These are phyloP conservation scores for Beauveria scarabaeidicola DNA, from an alignment of 2,329 filamentous ascomycete genomes.

Conservation along the genomic window DNA sequence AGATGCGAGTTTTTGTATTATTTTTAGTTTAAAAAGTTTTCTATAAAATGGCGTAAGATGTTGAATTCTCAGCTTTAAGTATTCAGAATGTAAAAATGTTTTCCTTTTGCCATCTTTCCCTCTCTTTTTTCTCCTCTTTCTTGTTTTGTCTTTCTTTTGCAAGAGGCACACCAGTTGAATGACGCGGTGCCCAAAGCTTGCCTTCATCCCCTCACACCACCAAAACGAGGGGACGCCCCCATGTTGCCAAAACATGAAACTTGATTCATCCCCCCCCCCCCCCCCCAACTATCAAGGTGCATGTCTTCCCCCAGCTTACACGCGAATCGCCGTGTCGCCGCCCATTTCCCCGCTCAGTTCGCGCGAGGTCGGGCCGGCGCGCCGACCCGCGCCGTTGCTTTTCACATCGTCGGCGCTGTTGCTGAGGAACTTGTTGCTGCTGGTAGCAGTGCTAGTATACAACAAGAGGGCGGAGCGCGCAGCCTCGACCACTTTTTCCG, in stretches of 20 bases:
- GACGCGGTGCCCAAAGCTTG: neutral
- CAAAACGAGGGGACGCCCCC: neutral
- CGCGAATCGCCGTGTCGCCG: slow-evolving; percentile 40
- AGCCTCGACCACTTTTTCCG: slow-evolving; percentile 38
- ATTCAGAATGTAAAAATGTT: neutral
- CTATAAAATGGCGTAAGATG: neutral
- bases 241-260: neutral
- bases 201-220: neutral
- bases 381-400: slow-evolving; percentile 20
- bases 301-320: slow-evolving; percentile 12
- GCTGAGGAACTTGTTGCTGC: slow-evolving; percentile 12
- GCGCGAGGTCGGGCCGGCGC: slow-evolving; percentile 43
- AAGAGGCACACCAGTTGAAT: slow-evolving; percentile 13
- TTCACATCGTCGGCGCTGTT: slow-evolving; percentile 16
- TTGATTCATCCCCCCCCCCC: neutral
- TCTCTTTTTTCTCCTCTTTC: neutral
- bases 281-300: neutral
- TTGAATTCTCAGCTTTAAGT: neutral
- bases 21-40: neutral
- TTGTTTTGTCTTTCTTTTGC: neutral
- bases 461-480: slow-evolving; percentile 34
- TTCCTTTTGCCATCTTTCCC: neutral
- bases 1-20: neutral
- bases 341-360: slow-evolving; percentile 55
- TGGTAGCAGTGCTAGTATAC: slow-evolving; percentile 23